Conservation (phyloP, 2,329 filamentous ascomycete species). For the Aureobasidium leucospermi region DNA sequence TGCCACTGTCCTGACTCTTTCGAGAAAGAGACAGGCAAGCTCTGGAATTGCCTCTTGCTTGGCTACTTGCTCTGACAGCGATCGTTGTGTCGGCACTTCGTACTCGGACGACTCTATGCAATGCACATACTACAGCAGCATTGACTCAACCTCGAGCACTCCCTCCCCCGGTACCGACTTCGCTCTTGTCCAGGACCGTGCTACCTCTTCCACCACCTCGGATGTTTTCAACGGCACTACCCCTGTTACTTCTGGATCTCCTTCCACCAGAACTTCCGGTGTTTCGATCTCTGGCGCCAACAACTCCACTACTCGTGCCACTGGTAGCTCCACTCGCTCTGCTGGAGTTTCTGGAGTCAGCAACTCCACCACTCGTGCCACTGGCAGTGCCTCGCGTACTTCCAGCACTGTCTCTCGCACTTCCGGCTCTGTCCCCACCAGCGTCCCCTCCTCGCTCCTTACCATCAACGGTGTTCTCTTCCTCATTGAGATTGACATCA, state of each 20-base stretch:
- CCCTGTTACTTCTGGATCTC: neutral
- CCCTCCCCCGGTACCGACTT: neutral
- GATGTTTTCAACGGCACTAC: neutral
- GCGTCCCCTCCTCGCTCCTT: neutral
- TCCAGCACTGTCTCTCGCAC: neutral
- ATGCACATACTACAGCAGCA: neutral
- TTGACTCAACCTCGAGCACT: neutral
- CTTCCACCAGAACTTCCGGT: neutral
- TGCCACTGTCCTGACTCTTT: neutral
- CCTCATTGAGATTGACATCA: neutral
- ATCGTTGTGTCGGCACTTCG: neutral
- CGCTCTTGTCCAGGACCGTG: neutral
- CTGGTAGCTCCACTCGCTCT: neutral
- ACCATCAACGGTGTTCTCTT: neutral
- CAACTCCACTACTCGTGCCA: neutral
- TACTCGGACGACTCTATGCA: neutral
- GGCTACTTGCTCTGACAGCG: neutral
- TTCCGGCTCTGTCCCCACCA: neutral
- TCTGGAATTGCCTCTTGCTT: neutral
- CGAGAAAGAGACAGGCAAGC: constrained; percentile 8
- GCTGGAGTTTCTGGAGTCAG: neutral
- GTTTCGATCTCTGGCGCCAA: neutral
- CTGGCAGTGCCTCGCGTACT: neutral
- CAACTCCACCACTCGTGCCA: neutral
- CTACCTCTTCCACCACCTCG: neutral